Evolutionary conservation across 345 rosid genomes (phyloP).

Genomic region (Rubroshorea leprosula): DNA sequence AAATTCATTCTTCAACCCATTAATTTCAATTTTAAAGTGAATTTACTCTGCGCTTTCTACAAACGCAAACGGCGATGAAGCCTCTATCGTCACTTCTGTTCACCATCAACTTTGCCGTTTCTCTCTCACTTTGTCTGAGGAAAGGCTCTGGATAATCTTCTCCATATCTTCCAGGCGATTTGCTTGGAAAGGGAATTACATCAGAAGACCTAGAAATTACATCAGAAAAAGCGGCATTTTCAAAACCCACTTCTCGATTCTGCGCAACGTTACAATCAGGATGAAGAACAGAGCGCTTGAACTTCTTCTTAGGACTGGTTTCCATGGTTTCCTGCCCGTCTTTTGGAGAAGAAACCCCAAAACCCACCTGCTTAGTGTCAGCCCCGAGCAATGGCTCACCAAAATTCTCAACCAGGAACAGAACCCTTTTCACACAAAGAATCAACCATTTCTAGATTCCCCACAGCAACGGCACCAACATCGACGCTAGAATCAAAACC

Average conservation of each 20-base stretch:
- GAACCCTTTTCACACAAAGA: constrained; percentile 10
- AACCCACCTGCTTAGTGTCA: constrained; percentile 12
- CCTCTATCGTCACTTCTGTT: no score
- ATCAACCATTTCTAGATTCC: constrained; percentile 19
- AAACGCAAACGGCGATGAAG: no score
- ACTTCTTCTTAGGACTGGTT: background rate
- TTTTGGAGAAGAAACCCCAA: constrained; percentile 2
- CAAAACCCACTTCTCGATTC: background rate
- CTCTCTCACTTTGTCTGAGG: no score
- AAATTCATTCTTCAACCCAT: no score
- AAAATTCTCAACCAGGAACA: constrained; percentile 10
- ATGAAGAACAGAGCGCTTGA: background rate
- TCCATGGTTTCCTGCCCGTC: background rate
- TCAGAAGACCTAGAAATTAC: no score
- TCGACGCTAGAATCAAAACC: constrained; percentile 10
- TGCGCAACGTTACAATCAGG: background rate
- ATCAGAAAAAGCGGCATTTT: no score
- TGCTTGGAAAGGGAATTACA: no score
- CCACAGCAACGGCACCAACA: constrained; percentile 17
- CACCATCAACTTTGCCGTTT: no score
- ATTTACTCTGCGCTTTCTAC: no score
- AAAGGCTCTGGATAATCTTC: no score
- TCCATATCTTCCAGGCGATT: no score
- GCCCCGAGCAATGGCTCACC: constrained; percentile 13
- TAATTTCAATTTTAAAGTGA: no score